A percentile compares a stretch with the other conserved stretches of the same genome.
Conservation (phyloP, 331 rosid species). For the Malus hybrid region DNA sequence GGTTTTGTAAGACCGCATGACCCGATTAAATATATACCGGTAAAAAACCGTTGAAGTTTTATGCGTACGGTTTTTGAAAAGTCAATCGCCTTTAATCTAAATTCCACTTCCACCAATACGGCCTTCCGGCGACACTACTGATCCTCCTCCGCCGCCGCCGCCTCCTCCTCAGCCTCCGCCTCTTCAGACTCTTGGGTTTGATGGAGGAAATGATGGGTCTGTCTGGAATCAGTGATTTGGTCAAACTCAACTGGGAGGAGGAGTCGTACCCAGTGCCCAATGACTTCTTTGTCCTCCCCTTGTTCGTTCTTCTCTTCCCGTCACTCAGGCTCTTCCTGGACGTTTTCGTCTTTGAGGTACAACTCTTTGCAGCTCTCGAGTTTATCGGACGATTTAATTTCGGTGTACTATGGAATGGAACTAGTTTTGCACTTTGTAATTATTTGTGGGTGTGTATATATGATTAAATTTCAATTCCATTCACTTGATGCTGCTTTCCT, state of each 20-base stretch:
- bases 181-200: not conserved
- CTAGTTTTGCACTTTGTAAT: not conserved
- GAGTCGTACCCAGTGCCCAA: constrained; percentile 56
- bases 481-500: not conserved
- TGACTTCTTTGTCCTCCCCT: constrained; percentile 62
- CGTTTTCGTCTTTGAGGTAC: constrained; percentile 69
- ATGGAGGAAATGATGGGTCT: constrained; percentile 7
- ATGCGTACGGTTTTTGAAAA: not conserved
- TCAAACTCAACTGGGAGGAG: constrained; percentile 44
- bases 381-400: not conserved
- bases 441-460: not conserved
- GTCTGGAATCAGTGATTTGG: not conserved
- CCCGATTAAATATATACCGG: not conserved
- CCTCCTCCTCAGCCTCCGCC: not conserved
- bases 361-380: not conserved
- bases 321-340: constrained; percentile 67
- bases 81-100: not conserved
- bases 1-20: not conserved
- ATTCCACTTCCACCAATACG: not conserved
- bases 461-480: not conserved
- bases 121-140: not conserved
- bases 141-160: not conserved
- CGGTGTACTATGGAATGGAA: not conserved
- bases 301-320: constrained; percentile 68
- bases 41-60: not conserved